Evolutionary conservation across 495 filamentous ascomycete species (phyloP), one percentile per base, ranked within the genome.

Genomic region (Tetracladium marchalianum): DNA sequence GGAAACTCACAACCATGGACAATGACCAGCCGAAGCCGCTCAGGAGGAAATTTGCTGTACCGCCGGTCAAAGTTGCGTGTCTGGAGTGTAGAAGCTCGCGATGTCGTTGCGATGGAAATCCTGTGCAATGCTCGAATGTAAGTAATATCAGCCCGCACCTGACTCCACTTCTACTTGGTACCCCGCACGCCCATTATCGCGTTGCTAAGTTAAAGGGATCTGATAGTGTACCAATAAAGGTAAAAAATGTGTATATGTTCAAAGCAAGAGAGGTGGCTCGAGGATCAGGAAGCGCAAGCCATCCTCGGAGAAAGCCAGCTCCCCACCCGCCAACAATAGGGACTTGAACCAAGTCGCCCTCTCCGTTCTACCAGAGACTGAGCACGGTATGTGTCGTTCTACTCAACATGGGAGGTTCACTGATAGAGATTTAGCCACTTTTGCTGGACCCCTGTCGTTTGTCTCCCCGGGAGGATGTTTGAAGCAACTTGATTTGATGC

Each of bases 11-110:
- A 36, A 36, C 3, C 35, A 36, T n/a, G 12, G 16, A 16, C 9
- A n/a, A n/a, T 5, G 10, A n/a, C 35, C 35, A n/a, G 35, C 35
- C 35, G 35, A 36, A 36, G 39, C 39, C 39, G 13, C 2, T 60
- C 18, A 4, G 51, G 51, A 64, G 63, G 58, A 68, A 68, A 53
- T 66, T 68, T 50, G 60, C 62, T 33, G 54, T 61, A 16, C 77
- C 77, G 32, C 77, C 77, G n/a, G 76, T 79, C 18, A 81, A 81
- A 60, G 69, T 77, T 54, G 77, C 76, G 17, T 81, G 77, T 64
- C 58, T 80, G 50, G 67, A 73, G 50, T 81, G 77, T 60, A 74
- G 75, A 52, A 67, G 72, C 35, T 78, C 75, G 13, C 63, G 75
- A 47, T 77, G 71, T 43, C 69, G 75, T 52, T 80, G 76, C 58